Percentiles rank a stretch among this genome's conserved stretches.
phyloP scores from a whole-genome alignment of 2,329 filamentous ascomycete species.

The Verticillium longisporum region DNA sequence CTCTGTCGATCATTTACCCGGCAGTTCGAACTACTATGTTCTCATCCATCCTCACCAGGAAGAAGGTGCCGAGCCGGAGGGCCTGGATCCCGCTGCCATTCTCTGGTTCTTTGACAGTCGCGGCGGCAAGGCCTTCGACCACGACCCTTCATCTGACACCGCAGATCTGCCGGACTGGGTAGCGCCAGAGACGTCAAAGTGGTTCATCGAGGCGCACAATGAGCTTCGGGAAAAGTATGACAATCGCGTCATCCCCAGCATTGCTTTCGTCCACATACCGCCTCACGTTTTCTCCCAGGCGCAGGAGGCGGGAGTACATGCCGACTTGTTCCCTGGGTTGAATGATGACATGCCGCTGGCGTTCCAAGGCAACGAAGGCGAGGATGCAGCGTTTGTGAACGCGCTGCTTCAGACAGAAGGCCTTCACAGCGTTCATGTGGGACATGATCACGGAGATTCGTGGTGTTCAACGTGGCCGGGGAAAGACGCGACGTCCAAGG shows the following conservation, averaged over 20 bases:
- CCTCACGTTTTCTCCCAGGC: conserved; percentile 11
- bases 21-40: conserved; percentile 14
- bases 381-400: conserved; percentile 45
- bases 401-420: conserved; percentile 39
- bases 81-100: conserved; percentile 23
- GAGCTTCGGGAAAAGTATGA: conserved; percentile 7
- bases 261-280: conserved; percentile 14
- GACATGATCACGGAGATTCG: conserved; percentile 48
- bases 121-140: neutral
- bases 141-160: conserved; percentile 23
- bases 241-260: conserved; percentile 11
- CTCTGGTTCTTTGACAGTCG: conserved; percentile 52
- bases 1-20: conserved; percentile 10
- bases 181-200: conserved; percentile 31
- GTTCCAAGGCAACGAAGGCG: conserved; percentile 22
- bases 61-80: neutral
- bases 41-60: conserved; percentile 6
- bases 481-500: conserved; percentile 6
- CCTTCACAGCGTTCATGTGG: conserved; percentile 42
- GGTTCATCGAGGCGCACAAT: conserved; percentile 31
- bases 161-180: conserved; percentile 34
- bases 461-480: conserved; percentile 30
- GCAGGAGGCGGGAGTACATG: conserved; percentile 14
- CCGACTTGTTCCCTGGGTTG: conserved; percentile 25
- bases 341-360: conserved; percentile 18